phyloP scores from a whole-genome alignment of 2,329 filamentous ascomycete species.

The Trichophyton simii region DNA sequence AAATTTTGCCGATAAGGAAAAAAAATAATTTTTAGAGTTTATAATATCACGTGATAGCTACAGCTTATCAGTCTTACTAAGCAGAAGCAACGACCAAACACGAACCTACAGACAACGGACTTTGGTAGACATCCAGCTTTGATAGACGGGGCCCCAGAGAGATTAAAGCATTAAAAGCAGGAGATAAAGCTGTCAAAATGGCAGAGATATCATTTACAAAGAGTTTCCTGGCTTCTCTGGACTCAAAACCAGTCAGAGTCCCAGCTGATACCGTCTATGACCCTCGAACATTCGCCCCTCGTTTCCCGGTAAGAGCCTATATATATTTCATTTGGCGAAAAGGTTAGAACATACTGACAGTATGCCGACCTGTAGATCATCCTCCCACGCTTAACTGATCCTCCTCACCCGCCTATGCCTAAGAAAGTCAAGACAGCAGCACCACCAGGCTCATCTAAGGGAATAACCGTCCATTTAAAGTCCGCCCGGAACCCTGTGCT shows the following conservation, averaged over 20 bases:
- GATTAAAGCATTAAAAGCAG: neutral
- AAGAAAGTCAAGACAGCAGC: constrained; percentile 26
- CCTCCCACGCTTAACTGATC: constrained; percentile 33
- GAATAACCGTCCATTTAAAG: constrained; percentile 25
- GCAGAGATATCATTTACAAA: constrained; percentile 77
- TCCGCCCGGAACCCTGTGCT: constrained; percentile 61
- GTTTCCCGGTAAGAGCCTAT: constrained; percentile 53
- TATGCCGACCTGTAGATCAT: constrained; percentile 27
- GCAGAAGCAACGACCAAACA: neutral
- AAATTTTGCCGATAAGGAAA: constrained; percentile 3
- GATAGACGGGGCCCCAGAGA: neutral
- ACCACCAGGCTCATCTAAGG: constrained; percentile 30
- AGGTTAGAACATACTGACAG: neutral
- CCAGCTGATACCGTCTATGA: constrained; percentile 86
- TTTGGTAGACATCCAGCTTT: neutral
- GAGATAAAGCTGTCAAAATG: constrained; percentile 36
- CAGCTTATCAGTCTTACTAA: neutral
- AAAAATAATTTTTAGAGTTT: constrained; percentile 6
- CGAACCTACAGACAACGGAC: neutral
- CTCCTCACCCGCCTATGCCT: constrained; percentile 33
- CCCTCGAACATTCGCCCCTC: constrained; percentile 61
- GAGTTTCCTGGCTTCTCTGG: constrained; percentile 66
- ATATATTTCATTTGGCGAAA: neutral
- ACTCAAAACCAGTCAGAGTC: constrained; percentile 66
- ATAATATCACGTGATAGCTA: neutral